Base-by-base conservation (phyloP, 306 rosid genomes). In the Ziziphus jujuba region DNA sequence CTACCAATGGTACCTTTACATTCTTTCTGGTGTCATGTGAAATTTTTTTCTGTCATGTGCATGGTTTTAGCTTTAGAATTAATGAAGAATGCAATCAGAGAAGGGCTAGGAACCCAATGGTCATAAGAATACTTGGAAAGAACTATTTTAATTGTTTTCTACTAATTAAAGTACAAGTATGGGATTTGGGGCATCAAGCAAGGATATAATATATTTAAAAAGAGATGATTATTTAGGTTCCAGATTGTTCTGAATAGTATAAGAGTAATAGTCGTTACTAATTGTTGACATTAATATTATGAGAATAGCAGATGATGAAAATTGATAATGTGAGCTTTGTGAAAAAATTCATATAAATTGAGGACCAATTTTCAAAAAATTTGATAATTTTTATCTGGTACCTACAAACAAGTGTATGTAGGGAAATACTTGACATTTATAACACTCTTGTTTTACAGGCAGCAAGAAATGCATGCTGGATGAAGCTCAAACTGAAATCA, bases 1-100 rank as follows among this genome's bases (percentile, higher is more conserved):
- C 85, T 59, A 49, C 82, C 79, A 76, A 69, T 54, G 87, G 99
- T 90, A 87, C 68, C 31, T 52, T 51, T 73, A 56, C 65, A 24
- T 43, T 80, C 62, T 63, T 69, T 55, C 47, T 43, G 59, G 35
- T 17, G 49, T 40, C 24, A 34, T 44, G 38, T 49, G 53, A 43
- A 44, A 45, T 23, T 21, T 28, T 24, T 33, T 64, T 54, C 9
- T 53, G 33, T 28, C 33, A 28, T 28, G 33, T 28, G 33, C 33
- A 28, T 28, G 33, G 33, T 35, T 22, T 60, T 35, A 35, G 28
- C 61, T 21, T 50, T 40, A 55, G 31, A 21, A 6, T 19, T 19
- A 51, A 21, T 43, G 33, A 28, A 4, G 33, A 28, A 28, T 28
- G 33, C 33, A 28, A 28, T 28, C 35, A 58, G 48, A 48, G 40